These are phyloP conservation scores for Onygena corvina DNA, from an alignment of 2,329 filamentous ascomycete species.

Conservation along the genomic window DNA sequence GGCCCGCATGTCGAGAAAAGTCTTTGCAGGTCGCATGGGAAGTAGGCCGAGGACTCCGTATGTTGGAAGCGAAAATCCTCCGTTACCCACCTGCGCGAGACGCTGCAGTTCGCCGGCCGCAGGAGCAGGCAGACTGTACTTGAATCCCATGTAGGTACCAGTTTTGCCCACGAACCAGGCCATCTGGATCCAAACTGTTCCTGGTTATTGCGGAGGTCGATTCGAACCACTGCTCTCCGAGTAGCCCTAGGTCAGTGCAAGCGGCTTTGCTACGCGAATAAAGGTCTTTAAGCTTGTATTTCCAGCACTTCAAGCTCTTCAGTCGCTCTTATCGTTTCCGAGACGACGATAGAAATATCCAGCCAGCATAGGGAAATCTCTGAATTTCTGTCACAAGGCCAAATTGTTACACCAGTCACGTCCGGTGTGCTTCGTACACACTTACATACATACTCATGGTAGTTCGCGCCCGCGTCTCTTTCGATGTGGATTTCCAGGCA, in stretches of 20 bases:
- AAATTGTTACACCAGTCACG: background rate
- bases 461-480: too few species aligned
- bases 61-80: constrained; percentile 1
- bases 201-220: background rate
- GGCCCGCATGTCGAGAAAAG: too few species aligned
- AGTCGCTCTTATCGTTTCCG: background rate
- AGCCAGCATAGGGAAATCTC: background rate
- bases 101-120: background rate
- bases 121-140: background rate
- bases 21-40: too few species aligned
- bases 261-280: background rate
- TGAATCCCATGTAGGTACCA: background rate
- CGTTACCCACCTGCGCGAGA: constrained; percentile 3
- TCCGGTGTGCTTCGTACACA: background rate
- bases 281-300: background rate
- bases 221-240: background rate
- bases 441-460: background rate
- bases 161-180: background rate
- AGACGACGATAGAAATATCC: background rate
- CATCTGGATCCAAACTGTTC: background rate
- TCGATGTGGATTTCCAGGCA: too few species aligned
- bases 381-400: background rate
- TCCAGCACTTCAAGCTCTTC: background rate
- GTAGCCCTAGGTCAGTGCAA: background rate
- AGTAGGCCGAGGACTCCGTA: too few species aligned